Evolutionary conservation across 768 basidiomycete species (phyloP).

Genomic region (Pleurotus sapidus): DNA sequence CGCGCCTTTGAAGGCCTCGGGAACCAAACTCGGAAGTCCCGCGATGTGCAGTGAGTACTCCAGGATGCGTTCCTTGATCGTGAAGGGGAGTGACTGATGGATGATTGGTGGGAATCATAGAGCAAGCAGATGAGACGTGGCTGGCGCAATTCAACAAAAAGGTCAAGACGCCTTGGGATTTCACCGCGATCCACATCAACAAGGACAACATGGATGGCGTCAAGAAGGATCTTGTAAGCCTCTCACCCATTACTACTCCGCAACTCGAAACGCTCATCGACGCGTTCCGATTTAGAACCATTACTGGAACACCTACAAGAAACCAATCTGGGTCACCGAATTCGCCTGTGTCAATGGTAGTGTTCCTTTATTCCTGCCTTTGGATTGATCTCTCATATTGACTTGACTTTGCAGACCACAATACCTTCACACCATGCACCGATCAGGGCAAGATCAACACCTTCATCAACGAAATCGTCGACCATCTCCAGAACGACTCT

Average conservation of each 20-base stretch:
- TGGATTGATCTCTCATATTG: background rate
- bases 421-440: constrained; percentile 40
- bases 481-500: constrained; percentile 32
- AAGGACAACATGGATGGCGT: constrained; percentile 44
- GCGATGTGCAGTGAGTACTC: constrained; percentile 45
- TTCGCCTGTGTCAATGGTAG: constrained; percentile 48
- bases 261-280: background rate
- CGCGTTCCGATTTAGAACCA: constrained; percentile 27
- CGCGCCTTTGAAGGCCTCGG: constrained; percentile 36
- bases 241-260: background rate
- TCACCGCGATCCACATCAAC: constrained; percentile 47
- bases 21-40: constrained; percentile 40
- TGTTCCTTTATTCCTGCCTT: background rate
- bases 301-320: constrained; percentile 37
- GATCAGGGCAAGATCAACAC: constrained; percentile 38
- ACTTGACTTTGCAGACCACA: constrained; percentile 22
- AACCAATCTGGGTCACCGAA: constrained; percentile 48
- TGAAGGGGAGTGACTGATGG: background rate
- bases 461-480: constrained; percentile 37
- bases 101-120: constrained; percentile 19
- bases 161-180: constrained; percentile 41
- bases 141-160: constrained; percentile 33
- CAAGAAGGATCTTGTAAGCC: constrained; percentile 37
- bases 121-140: constrained; percentile 49
- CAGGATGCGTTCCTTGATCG: background rate